Percentiles rank a stretch among this genome's conserved stretches.
These are phyloP conservation scores for Rhamnella rubrinervis DNA, from an alignment of 331 rosid species.

Conservation along the genomic window DNA sequence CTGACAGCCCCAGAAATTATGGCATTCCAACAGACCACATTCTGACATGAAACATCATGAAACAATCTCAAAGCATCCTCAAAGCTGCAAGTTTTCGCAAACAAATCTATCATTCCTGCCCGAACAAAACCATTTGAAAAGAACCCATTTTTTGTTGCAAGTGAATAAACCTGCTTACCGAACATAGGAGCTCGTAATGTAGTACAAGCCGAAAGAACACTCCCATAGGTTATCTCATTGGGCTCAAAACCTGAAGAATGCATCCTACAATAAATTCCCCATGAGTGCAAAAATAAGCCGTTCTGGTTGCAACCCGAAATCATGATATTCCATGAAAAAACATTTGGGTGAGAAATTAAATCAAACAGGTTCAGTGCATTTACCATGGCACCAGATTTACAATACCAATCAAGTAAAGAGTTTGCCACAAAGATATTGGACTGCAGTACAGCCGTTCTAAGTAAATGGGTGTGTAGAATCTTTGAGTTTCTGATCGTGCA, in stretches of 20 bases:
- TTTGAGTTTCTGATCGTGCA: slow-evolving; percentile 28
- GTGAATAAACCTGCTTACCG: slow-evolving; percentile 56
- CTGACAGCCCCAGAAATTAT: slow-evolving; percentile 65
- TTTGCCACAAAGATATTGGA: slow-evolving; percentile 41
- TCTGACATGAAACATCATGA: slow-evolving; percentile 48
- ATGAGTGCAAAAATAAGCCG: slow-evolving; percentile 39
- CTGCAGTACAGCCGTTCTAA: slow-evolving; percentile 35
- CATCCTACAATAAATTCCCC: slow-evolving; percentile 52
- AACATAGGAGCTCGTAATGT: slow-evolving; percentile 38
- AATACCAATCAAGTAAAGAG: slow-evolving; percentile 46
- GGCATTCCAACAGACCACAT: slow-evolving; percentile 70
- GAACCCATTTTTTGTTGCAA: slow-evolving; percentile 49
- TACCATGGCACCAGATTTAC: slow-evolving; percentile 44
- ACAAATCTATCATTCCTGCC: slow-evolving; percentile 56
- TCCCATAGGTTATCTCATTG: slow-evolving; percentile 61
- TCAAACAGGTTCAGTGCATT: slow-evolving; percentile 59
- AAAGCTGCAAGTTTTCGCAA: slow-evolving; percentile 48
- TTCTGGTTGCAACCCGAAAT: slow-evolving; percentile 56
- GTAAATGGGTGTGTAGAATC: slow-evolving; percentile 50
- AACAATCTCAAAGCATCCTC: slow-evolving; percentile 57
- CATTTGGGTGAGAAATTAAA: slow-evolving; percentile 42
- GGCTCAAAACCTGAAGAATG: slow-evolving; percentile 47
- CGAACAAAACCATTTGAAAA: slow-evolving; percentile 54
- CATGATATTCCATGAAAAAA: slow-evolving; percentile 70
- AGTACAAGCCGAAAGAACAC: slow-evolving; percentile 64